These are phyloP conservation scores for Spathaspora sp. DNA, from an alignment of 1,139 yeast genomes.

Conservation along the genomic window DNA sequence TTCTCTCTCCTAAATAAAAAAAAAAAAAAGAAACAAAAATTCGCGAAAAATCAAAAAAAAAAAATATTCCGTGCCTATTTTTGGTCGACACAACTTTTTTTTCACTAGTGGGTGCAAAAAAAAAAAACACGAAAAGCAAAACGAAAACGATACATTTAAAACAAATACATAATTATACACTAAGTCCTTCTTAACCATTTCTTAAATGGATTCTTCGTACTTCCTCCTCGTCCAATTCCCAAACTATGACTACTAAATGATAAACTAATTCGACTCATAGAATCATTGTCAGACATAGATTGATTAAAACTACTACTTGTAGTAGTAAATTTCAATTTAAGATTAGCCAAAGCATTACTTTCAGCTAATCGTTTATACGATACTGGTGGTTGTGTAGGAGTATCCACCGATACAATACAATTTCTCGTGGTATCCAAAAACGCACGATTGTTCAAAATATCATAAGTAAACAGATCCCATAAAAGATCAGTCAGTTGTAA, in stretches of 20 bases:
- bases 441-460: constrained; percentile 27
- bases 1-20: no score
- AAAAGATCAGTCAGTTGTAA: constrained; percentile 17
- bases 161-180: neutral
- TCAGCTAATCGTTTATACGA: constrained; percentile 23
- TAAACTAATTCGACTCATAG: constrained; percentile 2
- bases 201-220: constrained; percentile 35
- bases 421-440: constrained; percentile 36
- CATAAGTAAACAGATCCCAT: constrained; percentile 38
- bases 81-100: no score
- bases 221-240: constrained; percentile 19
- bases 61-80: no score
- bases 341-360: constrained; percentile 31
- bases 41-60: no score
- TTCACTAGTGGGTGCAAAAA: neutral
- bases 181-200: constrained; percentile 32
- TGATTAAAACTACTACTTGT: constrained; percentile 5
- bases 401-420: constrained; percentile 30
- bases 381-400: constrained; percentile 6
- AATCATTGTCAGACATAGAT: neutral
- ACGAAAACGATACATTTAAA: neutral
- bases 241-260: constrained; percentile 27
- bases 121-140: neutral
- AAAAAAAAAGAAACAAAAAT: no score
- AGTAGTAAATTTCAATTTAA: constrained; percentile 33